Evolutionary conservation across 352 stramenopile genomes (phyloP), one percentile per base, ranked within the genome.

Genomic region (Globisporangium barbulae): DNA sequence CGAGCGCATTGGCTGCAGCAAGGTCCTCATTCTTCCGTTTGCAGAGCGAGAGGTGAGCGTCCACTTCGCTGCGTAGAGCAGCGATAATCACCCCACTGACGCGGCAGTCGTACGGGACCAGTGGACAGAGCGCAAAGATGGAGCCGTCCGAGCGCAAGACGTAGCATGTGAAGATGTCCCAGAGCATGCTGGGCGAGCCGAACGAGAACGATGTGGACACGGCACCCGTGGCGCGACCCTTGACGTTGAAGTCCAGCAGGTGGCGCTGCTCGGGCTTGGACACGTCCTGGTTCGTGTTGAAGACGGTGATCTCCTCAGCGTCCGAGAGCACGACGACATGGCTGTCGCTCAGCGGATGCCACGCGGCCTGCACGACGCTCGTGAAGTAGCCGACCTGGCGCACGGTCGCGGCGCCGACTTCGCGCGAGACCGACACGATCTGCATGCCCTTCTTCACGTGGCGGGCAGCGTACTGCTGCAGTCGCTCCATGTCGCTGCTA

Each of bases 131-230:
- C 25, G 81, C 79, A 50, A 83, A 93, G 47, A 94, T 67, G 15
- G 83, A 70, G 33, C 85, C 85, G 47, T 92, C 81, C 15, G 78
- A 90, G 19, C 83, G 83, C 33, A 94, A 61, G 5, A 94, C 50
- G 63, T 90, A 94, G 64, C 73, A 86, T 48, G 81, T 91, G 62
- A 94, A 89, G 17, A 80, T 65, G 45, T 94, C 85, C 85, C 85
- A 94, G 12, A 81, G 64, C 53, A 65, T 73, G 35, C 73, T 65
- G n/a, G 76, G 54, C 42, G 79, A 72, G 49, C 83, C 79, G 64
- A 93, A 91, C 44, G 71, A 75, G 56, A 94, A 86, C 44, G 71
- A 61, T 28, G 85, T 81, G 8, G 82, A 73, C 44, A 68, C 64
- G 1, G 75, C 72, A 9, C 66, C 70, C 0, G 67, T 65, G 5